Conservation (phyloP, 441 rosid genomes). For the Erodium trifolium region DNA sequence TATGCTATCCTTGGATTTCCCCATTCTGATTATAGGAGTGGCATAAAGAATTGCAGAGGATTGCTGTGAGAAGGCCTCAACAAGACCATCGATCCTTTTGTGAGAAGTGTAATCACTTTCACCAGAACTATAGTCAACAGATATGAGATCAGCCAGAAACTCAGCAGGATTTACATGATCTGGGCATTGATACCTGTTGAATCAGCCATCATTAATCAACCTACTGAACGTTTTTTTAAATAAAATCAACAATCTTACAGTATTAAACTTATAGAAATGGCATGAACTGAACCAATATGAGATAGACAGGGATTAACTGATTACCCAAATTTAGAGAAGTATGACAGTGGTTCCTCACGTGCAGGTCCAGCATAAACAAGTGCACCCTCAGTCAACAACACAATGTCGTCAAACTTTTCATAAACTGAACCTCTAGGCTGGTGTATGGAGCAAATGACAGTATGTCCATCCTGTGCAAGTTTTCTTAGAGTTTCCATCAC, state of each 20-base stretch:
- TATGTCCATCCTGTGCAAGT: constrained; percentile 88
- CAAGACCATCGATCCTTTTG: constrained; percentile 82
- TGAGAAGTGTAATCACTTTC: constrained; percentile 65
- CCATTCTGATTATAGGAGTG: constrained; percentile 43
- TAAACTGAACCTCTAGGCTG: constrained; percentile 94
- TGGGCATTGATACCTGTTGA: constrained; percentile 66
- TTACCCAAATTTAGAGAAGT: constrained; percentile 83
- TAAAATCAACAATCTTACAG: background rate
- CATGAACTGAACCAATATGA: constrained; percentile 15
- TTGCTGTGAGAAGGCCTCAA: constrained; percentile 65
- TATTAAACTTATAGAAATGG: constrained; percentile 6
- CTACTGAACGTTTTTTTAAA: constrained; percentile 7
- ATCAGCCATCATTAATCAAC: constrained; percentile 6
- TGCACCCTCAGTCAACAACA: constrained; percentile 66
- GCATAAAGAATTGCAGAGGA: constrained; percentile 52
- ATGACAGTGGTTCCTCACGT: constrained; percentile 56
- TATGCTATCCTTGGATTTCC: constrained; percentile 27
- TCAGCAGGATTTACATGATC: constrained; percentile 93
- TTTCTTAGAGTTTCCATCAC: constrained; percentile 87
- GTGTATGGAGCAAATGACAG: constrained; percentile 91
- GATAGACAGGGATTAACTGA: constrained; percentile 23
- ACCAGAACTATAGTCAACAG: constrained; percentile 77
- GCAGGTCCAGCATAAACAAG: constrained; percentile 93
- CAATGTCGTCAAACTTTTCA: constrained; percentile 74
- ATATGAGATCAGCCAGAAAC: constrained; percentile 95